phyloP scores from a whole-genome alignment of 139 green algal species.

The Monoraphidium neglectum region DNA sequence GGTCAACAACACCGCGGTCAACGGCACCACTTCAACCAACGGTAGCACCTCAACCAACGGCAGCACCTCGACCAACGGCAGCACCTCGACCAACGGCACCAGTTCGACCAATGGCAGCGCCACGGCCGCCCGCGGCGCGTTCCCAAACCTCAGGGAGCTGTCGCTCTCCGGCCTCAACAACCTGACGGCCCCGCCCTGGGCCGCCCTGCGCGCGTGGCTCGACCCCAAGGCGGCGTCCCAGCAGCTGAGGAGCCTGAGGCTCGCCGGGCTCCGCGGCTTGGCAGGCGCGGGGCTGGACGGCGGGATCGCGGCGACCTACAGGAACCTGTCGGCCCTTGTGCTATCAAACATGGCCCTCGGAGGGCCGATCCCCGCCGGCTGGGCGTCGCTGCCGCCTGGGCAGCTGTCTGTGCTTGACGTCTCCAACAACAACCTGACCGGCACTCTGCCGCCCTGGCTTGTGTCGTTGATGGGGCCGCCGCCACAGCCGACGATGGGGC shows the following conservation, averaged over 20 bases:
- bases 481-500: no score
- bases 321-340: neutral
- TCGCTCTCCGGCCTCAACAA: neutral
- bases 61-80: no score
- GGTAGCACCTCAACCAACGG: no score
- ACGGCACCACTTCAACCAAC: no score
- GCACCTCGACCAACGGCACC: no score
- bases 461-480: no score
- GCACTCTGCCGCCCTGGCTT: constrained; percentile 11
- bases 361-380: constrained; percentile 10
- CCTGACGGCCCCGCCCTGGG: neutral
- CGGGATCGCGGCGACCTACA: neutral
- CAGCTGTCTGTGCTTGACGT: constrained; percentile 12
- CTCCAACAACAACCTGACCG: constrained; percentile 21
- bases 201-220: no score
- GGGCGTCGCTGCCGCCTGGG: constrained; percentile 4
- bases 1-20: no score
- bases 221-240: neutral
- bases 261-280: neutral
- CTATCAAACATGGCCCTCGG: neutral
- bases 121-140: no score
- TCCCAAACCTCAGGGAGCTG: no score
- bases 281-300: neutral
- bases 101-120: no score
- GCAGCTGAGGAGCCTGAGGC: neutral